phyloP scores from a whole-genome alignment of 129 eudicot species.

The Kitagawia praeruptora region DNA sequence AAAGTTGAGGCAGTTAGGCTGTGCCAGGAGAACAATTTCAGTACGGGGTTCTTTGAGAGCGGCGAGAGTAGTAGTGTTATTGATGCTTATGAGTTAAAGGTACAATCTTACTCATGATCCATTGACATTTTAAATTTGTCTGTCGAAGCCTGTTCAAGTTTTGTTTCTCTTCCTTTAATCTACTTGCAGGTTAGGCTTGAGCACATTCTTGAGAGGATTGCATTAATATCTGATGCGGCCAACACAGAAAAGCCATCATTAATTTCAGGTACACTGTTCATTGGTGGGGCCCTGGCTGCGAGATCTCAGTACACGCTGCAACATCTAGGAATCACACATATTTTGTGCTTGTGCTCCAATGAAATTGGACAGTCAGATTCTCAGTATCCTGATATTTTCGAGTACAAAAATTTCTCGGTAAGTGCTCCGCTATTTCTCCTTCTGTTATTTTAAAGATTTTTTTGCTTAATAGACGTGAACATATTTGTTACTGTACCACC shows the following conservation, averaged over 20 bases:
- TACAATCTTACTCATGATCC: constrained; percentile 14
- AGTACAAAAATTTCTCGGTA: constrained; percentile 72
- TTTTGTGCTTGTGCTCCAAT: constrained; percentile 83
- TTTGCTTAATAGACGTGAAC: background rate
- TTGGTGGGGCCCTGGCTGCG: constrained; percentile 95
- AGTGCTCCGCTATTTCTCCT: constrained; percentile 18
- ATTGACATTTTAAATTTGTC: background rate
- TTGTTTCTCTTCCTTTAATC: background rate
- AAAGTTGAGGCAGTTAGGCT: constrained; percentile 74
- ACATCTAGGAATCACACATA: constrained; percentile 85
- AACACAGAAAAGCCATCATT: constrained; percentile 86
- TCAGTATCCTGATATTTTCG: constrained; percentile 69
- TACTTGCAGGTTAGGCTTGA: constrained; percentile 82
- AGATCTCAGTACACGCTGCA: constrained; percentile 86
- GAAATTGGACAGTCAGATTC: constrained; percentile 96
- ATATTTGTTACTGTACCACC: background rate
- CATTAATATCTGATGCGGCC: constrained; percentile 88
- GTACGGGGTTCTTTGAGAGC: constrained; percentile 84
- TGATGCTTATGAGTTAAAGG: constrained; percentile 95
- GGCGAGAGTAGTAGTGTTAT: constrained; percentile 67
- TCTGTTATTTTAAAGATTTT: background rate
- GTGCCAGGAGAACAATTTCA: constrained; percentile 91
- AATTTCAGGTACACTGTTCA: constrained; percentile 49
- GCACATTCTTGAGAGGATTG: constrained; percentile 90
- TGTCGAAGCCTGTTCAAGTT: background rate